phyloP scores from a whole-genome alignment of 371 early-diverging fungal species.

The Polyrhizophydium stewartii region DNA sequence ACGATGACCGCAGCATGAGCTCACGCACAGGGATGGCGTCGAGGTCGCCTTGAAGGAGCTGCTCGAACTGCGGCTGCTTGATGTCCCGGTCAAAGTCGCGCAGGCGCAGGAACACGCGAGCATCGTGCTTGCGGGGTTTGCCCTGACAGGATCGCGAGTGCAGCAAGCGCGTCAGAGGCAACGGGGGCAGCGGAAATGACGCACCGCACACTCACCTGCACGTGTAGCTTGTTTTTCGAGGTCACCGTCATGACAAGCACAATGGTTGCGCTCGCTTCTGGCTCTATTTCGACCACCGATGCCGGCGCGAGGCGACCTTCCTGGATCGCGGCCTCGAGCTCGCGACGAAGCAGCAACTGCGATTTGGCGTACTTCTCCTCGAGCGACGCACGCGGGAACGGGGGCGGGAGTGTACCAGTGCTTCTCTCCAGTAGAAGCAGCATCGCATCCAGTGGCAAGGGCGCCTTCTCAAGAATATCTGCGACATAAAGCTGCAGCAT shows the following conservation, averaged over 20 bases:
- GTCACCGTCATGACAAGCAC: constrained; percentile 74
- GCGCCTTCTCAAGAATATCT: constrained; percentile 1
- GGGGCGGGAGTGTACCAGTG: constrained; percentile 58
- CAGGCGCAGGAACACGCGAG: constrained; percentile 68
- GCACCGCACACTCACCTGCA: constrained; percentile 28
- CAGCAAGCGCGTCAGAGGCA: constrained; percentile 12
- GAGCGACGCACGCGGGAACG: constrained; percentile 66
- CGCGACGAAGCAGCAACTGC: constrained; percentile 68
- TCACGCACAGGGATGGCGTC: constrained; percentile 87
- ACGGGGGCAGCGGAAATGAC: background rate
- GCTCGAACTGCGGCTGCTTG: constrained; percentile 66
- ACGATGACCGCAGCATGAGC: constrained; percentile 78
- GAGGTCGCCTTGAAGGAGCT: constrained; percentile 51
- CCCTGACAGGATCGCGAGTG: constrained; percentile 46
- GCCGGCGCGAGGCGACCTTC: constrained; percentile 67
- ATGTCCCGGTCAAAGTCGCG: constrained; percentile 76
- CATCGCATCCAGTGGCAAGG: constrained; percentile 56
- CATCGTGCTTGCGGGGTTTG: constrained; percentile 78
- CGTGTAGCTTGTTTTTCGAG: constrained; percentile 16
- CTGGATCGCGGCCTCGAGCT: constrained; percentile 67
- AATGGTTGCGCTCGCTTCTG: constrained; percentile 64
- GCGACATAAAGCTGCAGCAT: background rate
- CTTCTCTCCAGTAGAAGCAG: constrained; percentile 60
- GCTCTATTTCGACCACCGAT: constrained; percentile 60
- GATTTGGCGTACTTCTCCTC: constrained; percentile 84